Conservation (phyloP, 2,329 filamentous ascomycete genomes). For the Colletotrichum incanum region DNA sequence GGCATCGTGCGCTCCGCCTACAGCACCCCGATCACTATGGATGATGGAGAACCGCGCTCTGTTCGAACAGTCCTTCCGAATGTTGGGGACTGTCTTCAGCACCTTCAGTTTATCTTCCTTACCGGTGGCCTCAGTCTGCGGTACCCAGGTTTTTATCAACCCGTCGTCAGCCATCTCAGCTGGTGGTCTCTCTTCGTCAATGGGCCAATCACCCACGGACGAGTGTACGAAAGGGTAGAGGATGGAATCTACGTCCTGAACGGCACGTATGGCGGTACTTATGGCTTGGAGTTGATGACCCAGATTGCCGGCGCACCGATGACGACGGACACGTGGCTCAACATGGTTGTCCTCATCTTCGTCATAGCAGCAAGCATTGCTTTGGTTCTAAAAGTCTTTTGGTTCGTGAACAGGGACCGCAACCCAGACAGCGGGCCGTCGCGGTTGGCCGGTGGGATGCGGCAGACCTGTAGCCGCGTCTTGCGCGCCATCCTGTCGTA, state of each 20-base stretch:
- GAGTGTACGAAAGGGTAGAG: conserved; percentile 49
- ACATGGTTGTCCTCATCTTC: conserved; percentile 76
- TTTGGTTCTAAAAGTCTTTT: conserved; percentile 65
- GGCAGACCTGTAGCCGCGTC: conserved; percentile 59
- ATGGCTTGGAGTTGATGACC: conserved; percentile 76
- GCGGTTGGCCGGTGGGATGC: conserved; percentile 14
- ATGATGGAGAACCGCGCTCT: conserved; percentile 14
- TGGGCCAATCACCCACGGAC: conserved; percentile 47
- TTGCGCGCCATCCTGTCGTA: conserved; percentile 83
- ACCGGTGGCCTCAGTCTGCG: conserved; percentile 78
- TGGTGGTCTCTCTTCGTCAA: conserved; percentile 79
- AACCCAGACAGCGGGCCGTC: conserved; percentile 57
- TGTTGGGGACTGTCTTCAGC: conserved; percentile 75
- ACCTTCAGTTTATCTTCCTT: conserved; percentile 82
- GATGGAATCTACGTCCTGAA: conserved; percentile 78
- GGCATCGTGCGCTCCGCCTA: conserved; percentile 30
- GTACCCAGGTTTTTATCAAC: conserved; percentile 83
- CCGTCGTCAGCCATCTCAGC: conserved; percentile 75
- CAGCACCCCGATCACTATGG: conserved; percentile 25
- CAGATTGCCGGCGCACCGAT: conserved; percentile 78
- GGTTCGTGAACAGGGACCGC: conserved; percentile 55
- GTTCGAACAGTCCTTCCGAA: conserved; percentile 43
- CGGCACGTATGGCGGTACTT: conserved; percentile 69
- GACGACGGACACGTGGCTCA: conserved; percentile 77
- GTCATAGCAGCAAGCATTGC: conserved; percentile 69